These are phyloP conservation scores for Fonsecaea pedrosoi DNA, from an alignment of 2,329 filamentous ascomycete genomes.

Conservation along the genomic window DNA sequence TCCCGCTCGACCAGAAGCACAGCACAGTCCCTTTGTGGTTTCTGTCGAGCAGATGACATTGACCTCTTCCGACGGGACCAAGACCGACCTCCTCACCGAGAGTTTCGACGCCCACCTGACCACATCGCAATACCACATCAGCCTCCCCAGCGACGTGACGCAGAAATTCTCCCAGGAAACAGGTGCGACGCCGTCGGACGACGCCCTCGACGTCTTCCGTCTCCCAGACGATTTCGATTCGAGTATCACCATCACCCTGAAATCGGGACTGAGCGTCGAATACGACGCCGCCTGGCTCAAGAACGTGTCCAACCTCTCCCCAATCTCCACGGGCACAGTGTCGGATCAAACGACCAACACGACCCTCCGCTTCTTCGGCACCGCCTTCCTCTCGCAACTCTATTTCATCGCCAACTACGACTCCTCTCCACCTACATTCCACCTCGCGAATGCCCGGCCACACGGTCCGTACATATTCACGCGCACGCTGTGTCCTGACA, in stretches of 20 bases:
- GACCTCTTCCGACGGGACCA: conserved; percentile 36
- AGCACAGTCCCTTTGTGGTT: conserved; percentile 47
- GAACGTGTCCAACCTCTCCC: conserved; percentile 42
- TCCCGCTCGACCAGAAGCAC: conserved; percentile 43
- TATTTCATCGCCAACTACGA: conserved; percentile 56
- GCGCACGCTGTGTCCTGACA: conserved; percentile 48
- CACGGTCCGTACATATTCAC: conserved; percentile 52
- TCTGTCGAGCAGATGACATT: conserved; percentile 51
- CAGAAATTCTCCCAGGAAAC: conserved; percentile 50
- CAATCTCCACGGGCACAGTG: conserved; percentile 35
- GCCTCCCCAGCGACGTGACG: conserved; percentile 50
- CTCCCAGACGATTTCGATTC: conserved; percentile 49
- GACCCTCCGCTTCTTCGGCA: conserved; percentile 44
- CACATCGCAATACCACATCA: conserved; percentile 52
- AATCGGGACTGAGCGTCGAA: conserved; percentile 50
- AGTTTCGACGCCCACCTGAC: conserved; percentile 52
- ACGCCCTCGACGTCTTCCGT: conserved; percentile 43
- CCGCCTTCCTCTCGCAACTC: conserved; percentile 52
- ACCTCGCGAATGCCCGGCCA: conserved; percentile 49
- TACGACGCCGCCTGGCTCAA: conserved; percentile 48
- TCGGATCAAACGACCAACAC: conserved; percentile 41
- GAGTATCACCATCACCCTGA: conserved; percentile 50
- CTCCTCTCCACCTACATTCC: conserved; percentile 45
- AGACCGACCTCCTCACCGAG: conserved; percentile 39
- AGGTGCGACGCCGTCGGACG: conserved; percentile 37